These are phyloP conservation scores for Didymella arachidicola DNA, from an alignment of 2,329 filamentous ascomycete species.

Conservation along the genomic window DNA sequence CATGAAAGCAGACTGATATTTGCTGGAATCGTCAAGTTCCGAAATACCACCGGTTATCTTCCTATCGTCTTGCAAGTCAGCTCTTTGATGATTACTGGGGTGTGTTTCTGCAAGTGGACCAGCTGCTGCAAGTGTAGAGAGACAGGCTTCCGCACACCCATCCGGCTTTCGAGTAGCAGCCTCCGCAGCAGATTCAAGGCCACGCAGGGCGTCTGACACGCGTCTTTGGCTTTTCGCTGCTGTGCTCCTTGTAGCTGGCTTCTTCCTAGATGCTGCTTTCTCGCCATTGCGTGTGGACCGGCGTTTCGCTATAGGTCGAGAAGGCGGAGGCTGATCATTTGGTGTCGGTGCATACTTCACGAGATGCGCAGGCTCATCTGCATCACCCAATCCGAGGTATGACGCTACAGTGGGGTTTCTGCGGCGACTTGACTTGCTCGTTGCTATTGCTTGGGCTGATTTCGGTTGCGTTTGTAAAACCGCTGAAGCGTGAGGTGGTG, in stretches of 20 bases:
- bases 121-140: not conserved
- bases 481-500: constrained; percentile 22
- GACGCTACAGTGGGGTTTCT: constrained; percentile 39
- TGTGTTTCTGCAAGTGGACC: not conserved
- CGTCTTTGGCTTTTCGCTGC: constrained; percentile 19
- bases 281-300: constrained; percentile 9
- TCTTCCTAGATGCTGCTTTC: not conserved
- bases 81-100: not conserved
- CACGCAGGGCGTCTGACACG: constrained; percentile 11
- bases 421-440: constrained; percentile 4
- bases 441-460: not conserved
- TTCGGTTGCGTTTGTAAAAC: constrained; percentile 8
- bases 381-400: constrained; percentile 38
- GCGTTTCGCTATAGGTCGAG: constrained; percentile 26
- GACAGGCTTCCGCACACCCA: not conserved
- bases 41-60: not conserved
- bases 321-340: not conserved
- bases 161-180: not conserved
- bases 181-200: not conserved
- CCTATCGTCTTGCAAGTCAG: too few relatives aligned
- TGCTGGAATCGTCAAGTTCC: not conserved
- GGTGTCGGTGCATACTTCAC: constrained; percentile 23
- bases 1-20: not conserved
- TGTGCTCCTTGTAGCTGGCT: not conserved
- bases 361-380: constrained; percentile 30